Evolutionary conservation across 2,329 filamentous ascomycete species (phyloP), one percentile per base, ranked within the genome.

Genomic region (Xylaria digitata): DNA sequence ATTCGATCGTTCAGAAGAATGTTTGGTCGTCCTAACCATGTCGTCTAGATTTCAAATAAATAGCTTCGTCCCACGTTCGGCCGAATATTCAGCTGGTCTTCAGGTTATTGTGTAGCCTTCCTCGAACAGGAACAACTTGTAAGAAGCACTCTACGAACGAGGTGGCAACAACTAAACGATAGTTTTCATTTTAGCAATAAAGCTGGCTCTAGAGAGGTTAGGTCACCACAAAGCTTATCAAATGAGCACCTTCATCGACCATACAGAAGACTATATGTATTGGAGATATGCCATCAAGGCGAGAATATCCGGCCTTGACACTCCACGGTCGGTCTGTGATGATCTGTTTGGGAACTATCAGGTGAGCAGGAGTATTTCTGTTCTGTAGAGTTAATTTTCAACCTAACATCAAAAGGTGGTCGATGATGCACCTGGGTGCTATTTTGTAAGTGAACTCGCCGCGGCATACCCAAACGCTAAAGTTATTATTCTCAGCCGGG

Each of bases 401-500:
- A 19, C 1, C 61, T 64, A 6, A 64, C 32, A 11, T 57, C 26
- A 45, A 57, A 57, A 70, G 65, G 66, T 37, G 19, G 60, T 67
- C 13, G 59, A 68, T 11, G 65, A 67, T 42, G 62, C 70, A 21
- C 70, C 70, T 3, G 50, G 50, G 11, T 65, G 67, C 26, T 69
- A 70, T 54, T 70, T 71, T 58, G 68, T 60, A 13, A 61, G 50
- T n/a, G 66, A 72, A 43, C 65, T 73, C 17, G 61, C 66, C 45
- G 42, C 55, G 32, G 64, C 66, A n/a, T 71, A 71, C 57, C 70
- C 70, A 1, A 30, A 69, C 9, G 68, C 68, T 4, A 70, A 71
- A 57, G 70, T 71, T 1, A 30, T 71, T 1, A 70, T 71, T 21
- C 66, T 71, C 34, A 70, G 66, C 53, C 68, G 70, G 7, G 63